Base-by-base conservation (phyloP, 1,284 basidiomycete genomes). In the Puccinia polysora region DNA sequence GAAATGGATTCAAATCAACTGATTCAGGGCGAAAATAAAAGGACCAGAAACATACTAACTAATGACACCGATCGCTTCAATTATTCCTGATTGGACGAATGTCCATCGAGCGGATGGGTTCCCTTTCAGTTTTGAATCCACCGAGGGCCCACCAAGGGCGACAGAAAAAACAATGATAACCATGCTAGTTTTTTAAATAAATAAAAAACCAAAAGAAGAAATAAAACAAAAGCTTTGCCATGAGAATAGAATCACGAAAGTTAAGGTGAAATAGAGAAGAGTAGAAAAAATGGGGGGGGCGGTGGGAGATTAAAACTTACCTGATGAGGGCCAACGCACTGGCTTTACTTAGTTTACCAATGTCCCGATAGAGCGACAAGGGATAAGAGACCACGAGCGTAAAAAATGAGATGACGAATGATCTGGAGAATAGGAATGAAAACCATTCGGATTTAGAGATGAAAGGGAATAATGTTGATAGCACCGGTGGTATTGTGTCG, bases 281-380 rank as follows among this genome's bases (percentile, higher is more conserved):
- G 23, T 28, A 40, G 20, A n/a, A 28, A 58, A 32, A 20, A 1
- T 7, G 56, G 32, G 20, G 85, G 12, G 91, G 91, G n/a, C 14
- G 50, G 14, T 32, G 30, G 43, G 8, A 59, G 20, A 25, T 6
- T 36, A 12, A 3, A 47, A 75, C 80, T 70, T 59, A 82, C 82
- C 82, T 77, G 34, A 79, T 58, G 30, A 79, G 74, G 0, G 81
- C 81, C 73, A 99, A 86, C 0, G 89, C 87, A 38, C 90, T 94
- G 3, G 93, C 93, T 69, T 93, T 88, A 34, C 92, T 89, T 36
- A 99, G 87, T 80, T 96, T 97, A 81, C 96, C 90, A 76, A 99
- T 98, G 80, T 97, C 92, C 65, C 95, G 89, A 80, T 98, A 92
- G 20, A 99, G 85, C 4, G 91, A 95, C 40, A 99, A 85, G 0